phyloP scores from a whole-genome alignment of 2,329 filamentous ascomycete genomes.

The Shiraia bambusicola region DNA sequence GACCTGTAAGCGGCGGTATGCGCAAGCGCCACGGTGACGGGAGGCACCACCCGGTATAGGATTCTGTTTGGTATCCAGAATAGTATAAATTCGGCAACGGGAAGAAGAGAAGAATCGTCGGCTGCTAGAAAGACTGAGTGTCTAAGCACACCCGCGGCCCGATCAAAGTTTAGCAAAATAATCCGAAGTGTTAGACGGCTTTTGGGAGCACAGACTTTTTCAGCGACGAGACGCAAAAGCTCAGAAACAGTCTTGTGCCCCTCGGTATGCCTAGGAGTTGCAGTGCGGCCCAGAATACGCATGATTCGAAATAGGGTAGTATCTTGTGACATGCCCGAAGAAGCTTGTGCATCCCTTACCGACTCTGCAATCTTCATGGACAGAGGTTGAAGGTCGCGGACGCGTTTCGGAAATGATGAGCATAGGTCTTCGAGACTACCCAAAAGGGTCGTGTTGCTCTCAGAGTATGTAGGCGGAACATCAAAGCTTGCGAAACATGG shows the following conservation, averaged over 20 bases:
- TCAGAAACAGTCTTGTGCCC: too few relatives aligned
- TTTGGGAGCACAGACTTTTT: too few relatives aligned
- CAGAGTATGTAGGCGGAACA: slow-evolving; percentile 12
- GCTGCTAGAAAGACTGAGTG: not conserved
- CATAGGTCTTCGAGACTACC: slow-evolving; percentile 11
- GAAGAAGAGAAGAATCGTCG: slow-evolving; percentile 1
- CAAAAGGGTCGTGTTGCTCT: slow-evolving; percentile 13
- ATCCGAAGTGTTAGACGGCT: too few relatives aligned
- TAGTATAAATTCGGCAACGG: slow-evolving; percentile 8
- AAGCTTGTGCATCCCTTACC: slow-evolving; percentile 1
- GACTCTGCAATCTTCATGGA: slow-evolving; percentile 14
- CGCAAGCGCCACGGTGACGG: slow-evolving; percentile 12
- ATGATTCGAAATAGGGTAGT: slow-evolving; percentile 13
- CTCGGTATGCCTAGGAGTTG: not conserved
- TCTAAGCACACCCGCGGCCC: not conserved
- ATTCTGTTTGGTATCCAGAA: slow-evolving; percentile 13
- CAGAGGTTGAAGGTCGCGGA: slow-evolving; percentile 6
- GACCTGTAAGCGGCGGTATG: slow-evolving; percentile 2
- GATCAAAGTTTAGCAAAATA: not conserved
- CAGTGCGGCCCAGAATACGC: slow-evolving; percentile 14
- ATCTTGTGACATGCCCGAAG: slow-evolving; percentile 9
- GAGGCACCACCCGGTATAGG: slow-evolving; percentile 8
- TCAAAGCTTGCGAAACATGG: slow-evolving; percentile 4
- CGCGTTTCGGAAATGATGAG: slow-evolving; percentile 4
- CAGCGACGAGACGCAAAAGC: too few relatives aligned